Conservation (phyloP, 495 filamentous ascomycete genomes). For the Podospora sp. region DNA sequence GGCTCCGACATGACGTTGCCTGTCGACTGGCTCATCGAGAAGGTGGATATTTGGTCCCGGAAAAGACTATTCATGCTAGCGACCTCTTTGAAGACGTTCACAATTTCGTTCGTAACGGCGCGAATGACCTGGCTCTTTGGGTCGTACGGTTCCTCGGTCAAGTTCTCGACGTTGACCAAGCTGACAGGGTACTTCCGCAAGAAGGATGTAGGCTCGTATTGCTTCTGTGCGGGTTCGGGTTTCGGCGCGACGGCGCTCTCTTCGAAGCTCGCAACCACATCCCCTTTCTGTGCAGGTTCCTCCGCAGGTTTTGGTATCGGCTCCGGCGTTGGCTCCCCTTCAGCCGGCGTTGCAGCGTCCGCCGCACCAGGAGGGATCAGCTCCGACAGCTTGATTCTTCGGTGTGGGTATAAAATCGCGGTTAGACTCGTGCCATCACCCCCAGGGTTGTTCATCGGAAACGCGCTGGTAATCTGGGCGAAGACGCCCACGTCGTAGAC, state of each 20-base stretch:
- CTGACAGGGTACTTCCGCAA: conserved; percentile 87
- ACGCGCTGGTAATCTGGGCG: conserved; percentile 94
- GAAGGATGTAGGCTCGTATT: conserved; percentile 90
- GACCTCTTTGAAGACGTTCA: conserved; percentile 97
- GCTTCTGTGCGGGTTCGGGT: conserved; percentile 49
- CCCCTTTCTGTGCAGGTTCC: conserved; percentile 65
- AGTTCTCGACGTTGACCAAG: conserved; percentile 91
- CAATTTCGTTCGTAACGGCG: conserved; percentile 93
- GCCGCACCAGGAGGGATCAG: conserved; percentile 65
- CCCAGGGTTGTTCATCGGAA: conserved; percentile 64
- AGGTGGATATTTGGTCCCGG: conserved; percentile 94
- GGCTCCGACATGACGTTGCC: conserved; percentile 95
- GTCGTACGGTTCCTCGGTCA: conserved; percentile 84
- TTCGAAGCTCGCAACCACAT: conserved; percentile 97
- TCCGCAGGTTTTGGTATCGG: conserved; percentile 52
- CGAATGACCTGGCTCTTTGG: conserved; percentile 83
- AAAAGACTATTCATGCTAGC: conserved; percentile 93
- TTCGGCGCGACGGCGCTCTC: conserved; percentile 63
- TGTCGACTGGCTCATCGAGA: conserved; percentile 90
- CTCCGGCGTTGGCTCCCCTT: conserved; percentile 56
- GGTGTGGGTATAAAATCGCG: conserved; percentile 92
- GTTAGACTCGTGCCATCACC: conserved; percentile 80
- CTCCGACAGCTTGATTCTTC: conserved; percentile 85
- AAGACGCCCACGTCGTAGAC: conserved; percentile 96
- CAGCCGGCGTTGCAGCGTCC: conserved; percentile 44